These are phyloP conservation scores for Ustilago curta DNA, from an alignment of 1,284 basidiomycete genomes.

Conservation along the genomic window DNA sequence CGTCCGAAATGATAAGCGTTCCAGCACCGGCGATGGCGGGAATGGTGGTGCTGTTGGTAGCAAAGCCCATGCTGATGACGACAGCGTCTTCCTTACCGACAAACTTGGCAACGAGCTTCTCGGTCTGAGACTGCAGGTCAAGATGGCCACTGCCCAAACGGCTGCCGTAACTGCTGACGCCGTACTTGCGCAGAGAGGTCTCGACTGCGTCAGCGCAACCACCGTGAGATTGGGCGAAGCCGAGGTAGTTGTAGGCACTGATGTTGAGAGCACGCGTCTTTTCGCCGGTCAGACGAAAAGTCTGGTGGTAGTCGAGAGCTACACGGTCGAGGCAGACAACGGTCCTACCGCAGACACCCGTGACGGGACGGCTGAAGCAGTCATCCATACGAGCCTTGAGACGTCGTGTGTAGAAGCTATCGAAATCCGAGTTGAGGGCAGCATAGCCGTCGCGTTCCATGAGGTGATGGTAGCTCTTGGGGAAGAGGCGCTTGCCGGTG, in stretches of 20 bases:
- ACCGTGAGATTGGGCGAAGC: constrained; percentile 93
- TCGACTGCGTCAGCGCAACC: constrained; percentile 94
- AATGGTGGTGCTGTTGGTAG: constrained; percentile 95
- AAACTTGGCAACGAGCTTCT: constrained; percentile 89
- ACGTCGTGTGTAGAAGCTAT: constrained; percentile 97
- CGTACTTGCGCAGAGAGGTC: constrained; percentile 70
- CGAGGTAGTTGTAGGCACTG: constrained; percentile 99
- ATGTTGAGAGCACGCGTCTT: constrained; percentile 91
- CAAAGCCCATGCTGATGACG: constrained; percentile 96
- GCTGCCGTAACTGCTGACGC: constrained; percentile 81
- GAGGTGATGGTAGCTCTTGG: constrained; percentile 79
- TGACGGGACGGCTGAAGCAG: constrained; percentile 92
- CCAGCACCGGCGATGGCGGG: constrained; percentile 92
- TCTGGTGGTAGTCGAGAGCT: constrained; percentile 84
- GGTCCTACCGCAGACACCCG: constrained; percentile 94
- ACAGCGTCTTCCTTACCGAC: constrained; percentile 88
- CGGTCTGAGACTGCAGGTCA: constrained; percentile 84
- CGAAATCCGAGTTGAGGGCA: constrained; percentile 96
- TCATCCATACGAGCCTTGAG: constrained; percentile 94
- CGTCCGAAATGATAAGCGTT: constrained; percentile 95
- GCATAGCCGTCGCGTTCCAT: constrained; percentile 76
- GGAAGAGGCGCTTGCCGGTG: constrained; percentile 85
- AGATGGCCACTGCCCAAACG: constrained; percentile 85
- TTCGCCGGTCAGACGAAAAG: constrained; percentile 82
- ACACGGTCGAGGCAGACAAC: constrained; percentile 87